Base-by-base conservation (phyloP, 1,139 yeast genomes). In the Groenewaldozyma sp. region DNA sequence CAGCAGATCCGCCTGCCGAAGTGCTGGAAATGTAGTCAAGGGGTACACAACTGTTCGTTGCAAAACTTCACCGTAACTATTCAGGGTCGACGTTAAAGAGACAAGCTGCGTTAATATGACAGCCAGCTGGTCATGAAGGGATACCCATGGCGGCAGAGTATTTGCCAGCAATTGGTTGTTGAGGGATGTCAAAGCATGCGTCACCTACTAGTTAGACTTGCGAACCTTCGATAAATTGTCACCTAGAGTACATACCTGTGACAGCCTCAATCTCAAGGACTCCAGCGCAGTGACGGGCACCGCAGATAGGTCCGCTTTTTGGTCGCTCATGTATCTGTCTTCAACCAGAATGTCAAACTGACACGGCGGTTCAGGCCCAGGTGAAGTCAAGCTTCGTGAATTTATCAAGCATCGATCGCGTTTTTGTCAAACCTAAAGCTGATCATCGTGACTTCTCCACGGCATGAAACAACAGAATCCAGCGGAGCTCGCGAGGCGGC, bases 71-170 rank as follows among this genome's bases (percentile, higher is more conserved):
- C 74, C 71, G 53, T 80, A 76, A 40, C 70, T 70, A 37, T 78
- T 76, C 28, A 88, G 58, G 3, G 84, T 79, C 10, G 74, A 64
- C 0, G 94, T 75, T 10, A 88, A 71, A 1, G 94, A 78, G 29
- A 75, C 74, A 37, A 88, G 64, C 56, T 91, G 97, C 11, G 94
- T 82, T 27, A 87, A 62, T 16, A 87, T 71, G 28, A 88, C 86
- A 51, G 78, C 86, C 53, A 86, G 75, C 59, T 88, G 97, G 46
- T 81, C 79, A 52, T 84, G 95, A 5, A 79, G 56, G 0, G 78
- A 68, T 4, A 70, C 69, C 71, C 71, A 64, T 4, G 63, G 53
- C 5, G 66, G 63, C 24, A 64, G 49, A 16, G 54, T 48, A 1
- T 64, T 55, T 21, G 54, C 59, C 31, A 56, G 55, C 4, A 63